Conservation (phyloP, 768 basidiomycete species). For the Kondoa malvinella region DNA sequence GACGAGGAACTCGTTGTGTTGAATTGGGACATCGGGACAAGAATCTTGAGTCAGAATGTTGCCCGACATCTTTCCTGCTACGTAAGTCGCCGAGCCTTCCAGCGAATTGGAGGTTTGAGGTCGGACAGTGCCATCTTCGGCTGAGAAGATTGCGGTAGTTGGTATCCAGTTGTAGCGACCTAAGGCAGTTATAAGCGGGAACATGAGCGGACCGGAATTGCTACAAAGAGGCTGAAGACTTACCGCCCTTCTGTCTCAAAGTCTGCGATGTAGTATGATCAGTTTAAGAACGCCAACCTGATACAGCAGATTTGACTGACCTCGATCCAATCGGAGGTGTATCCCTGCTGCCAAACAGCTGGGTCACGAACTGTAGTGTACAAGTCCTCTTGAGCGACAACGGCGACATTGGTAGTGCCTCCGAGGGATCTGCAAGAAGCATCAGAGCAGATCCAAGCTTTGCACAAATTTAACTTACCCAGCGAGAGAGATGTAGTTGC, state of each 20-base stretch:
- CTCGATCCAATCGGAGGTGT: neutral
- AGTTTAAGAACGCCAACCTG: too few species aligned
- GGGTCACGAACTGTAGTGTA: neutral
- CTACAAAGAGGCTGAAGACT: too few species aligned
- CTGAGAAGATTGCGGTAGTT: neutral
- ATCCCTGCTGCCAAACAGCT: neutral
- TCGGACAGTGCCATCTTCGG: neutral
- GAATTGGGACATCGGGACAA: neutral
- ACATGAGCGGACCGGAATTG: too few species aligned
- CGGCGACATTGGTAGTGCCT: neutral
- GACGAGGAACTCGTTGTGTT: neutral
- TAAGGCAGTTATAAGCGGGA: too few species aligned
- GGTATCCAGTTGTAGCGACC: neutral
- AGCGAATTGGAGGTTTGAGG: neutral
- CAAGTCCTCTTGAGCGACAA: neutral
- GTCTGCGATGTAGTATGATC: too few species aligned
- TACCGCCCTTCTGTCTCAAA: too few species aligned
- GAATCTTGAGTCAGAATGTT: neutral
- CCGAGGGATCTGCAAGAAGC: neutral
- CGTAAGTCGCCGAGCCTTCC: neutral
- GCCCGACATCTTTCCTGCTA: neutral
- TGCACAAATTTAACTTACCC: neutral
- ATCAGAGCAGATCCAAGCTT: neutral
- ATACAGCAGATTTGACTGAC: too few species aligned
- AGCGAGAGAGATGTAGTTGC: neutral